These are phyloP conservation scores for Stipa capillata DNA, from an alignment of 176 grass and related monocot genomes.

Conservation along the genomic window DNA sequence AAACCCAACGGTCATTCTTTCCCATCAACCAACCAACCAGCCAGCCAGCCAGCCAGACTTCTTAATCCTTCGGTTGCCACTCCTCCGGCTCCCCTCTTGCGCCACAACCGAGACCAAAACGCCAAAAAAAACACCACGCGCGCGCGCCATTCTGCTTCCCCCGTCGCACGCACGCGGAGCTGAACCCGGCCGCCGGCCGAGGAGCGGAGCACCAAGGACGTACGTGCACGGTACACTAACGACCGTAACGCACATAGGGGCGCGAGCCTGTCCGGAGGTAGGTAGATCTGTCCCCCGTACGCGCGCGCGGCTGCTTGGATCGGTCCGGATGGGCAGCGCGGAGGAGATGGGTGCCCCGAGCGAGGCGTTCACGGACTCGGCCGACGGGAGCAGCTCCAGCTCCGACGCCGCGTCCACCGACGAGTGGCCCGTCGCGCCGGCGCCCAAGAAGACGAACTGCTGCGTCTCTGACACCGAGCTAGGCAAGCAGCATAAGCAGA, in stretches of 20 bases:
- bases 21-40: slow-evolving; percentile 2
- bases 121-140: slow-evolving; percentile 2
- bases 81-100: neutral
- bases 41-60: neutral
- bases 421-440: neutral
- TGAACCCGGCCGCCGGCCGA: neutral
- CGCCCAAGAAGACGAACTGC: slow-evolving; percentile 1
- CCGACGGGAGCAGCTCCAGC: slow-evolving; percentile 56
- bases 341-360: slow-evolving; percentile 1
- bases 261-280: no score
- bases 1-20: slow-evolving; percentile 40
- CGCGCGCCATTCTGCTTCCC: neutral
- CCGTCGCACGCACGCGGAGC: neutral
- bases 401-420: slow-evolving; percentile 56
- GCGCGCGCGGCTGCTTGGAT: neutral
- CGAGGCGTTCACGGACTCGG: slow-evolving; percentile 60
- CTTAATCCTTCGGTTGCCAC: neutral
- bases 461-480: slow-evolving; percentile 12
- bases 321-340: slow-evolving; percentile 20
- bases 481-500: slow-evolving; percentile 23
- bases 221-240: neutral
- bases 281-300: neutral
- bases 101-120: slow-evolving; percentile 18
- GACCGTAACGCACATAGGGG: no score
- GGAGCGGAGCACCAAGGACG: slow-evolving; percentile 4